These are phyloP conservation scores for Houttuynia cordata DNA, from an alignment of 164 flowering plant species.

Conservation along the genomic window DNA sequence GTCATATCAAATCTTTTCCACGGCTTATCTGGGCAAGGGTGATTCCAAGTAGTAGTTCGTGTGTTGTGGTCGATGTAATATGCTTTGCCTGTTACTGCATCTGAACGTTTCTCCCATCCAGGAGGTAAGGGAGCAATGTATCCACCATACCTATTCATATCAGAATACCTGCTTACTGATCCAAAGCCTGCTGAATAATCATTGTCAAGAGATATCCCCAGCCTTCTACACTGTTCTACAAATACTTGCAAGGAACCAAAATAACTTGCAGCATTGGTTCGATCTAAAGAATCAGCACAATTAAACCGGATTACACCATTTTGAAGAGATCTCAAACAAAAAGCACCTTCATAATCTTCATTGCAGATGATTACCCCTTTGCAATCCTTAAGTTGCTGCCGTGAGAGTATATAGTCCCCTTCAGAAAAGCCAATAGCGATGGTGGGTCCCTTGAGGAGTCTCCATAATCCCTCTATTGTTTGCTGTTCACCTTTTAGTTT, in stretches of 20 bases:
- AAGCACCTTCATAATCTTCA: constrained; percentile 66
- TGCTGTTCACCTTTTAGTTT: constrained; percentile 85
- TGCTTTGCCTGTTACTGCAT: constrained; percentile 89
- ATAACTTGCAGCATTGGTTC: constrained; percentile 98
- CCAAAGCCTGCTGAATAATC: constrained; percentile 49
- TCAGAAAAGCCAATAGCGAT: constrained; percentile 62
- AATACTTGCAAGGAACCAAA: constrained; percentile 94
- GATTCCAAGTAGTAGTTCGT: constrained; percentile 89
- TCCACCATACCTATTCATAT: constrained; percentile 33
- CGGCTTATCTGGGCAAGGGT: constrained; percentile 93
- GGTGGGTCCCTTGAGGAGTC: constrained; percentile 67
- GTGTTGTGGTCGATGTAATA: constrained; percentile 95
- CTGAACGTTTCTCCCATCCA: constrained; percentile 96
- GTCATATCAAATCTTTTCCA: constrained; percentile 64
- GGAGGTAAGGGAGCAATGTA: constrained; percentile 91
- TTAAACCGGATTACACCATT: constrained; percentile 95
- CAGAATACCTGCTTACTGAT: constrained; percentile 22
- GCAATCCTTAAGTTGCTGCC: constrained; percentile 60
- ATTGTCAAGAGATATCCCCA: constrained; percentile 83
- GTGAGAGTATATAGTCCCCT: constrained; percentile 77
- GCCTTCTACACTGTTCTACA: constrained; percentile 84
- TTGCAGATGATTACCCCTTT: constrained; percentile 67
- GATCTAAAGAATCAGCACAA: constrained; percentile 96
- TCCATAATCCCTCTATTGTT: constrained; percentile 97
- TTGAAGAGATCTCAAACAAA: constrained; percentile 85